Base-by-base conservation (phyloP, 139 green algal species). In the Chlorella sp. region DNA sequence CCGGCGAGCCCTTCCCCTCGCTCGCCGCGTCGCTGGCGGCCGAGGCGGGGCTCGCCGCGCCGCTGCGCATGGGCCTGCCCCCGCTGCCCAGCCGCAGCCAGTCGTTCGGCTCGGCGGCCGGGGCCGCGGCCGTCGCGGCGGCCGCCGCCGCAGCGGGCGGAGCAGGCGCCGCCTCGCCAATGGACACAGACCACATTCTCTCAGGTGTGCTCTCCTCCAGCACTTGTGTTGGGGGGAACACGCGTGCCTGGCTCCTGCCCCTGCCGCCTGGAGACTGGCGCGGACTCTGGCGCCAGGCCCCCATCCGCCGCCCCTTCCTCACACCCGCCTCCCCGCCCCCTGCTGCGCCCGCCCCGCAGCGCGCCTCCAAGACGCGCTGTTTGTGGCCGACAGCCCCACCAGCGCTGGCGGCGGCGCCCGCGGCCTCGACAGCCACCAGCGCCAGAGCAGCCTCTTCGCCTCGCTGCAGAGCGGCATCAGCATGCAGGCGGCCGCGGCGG, bases 341-440 rank as follows among this genome's bases (percentile, higher is more conserved):
- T n/a, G n/a, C n/a, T n/a, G n/a, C n/a, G n/a, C n/a, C n/a, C n/a
- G n/a, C n/a, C n/a, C n/a, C n/a, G n/a, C n/a, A n/a, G 38, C 51
- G 35, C 50, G 56, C 7, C 35, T 74, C 36, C 50, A 64, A n/a
- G 67, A 74, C 27, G 67, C 67, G 12, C 67, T 74, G 50, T 74
- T 74, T 51, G 67, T 74, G 21, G 67, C 50, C 45, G n/a, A 29
- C 42, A 19, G 42, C 36, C 58, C 19, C n/a, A 45, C 23, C 67
- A 21, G 50, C 17, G 35, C 67, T 45, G 27, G 8, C 67, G 27
- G 27, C 67, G 48, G n/a, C n/a, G n/a, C n/a, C n/a, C n/a, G n/a
- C n/a, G 36, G 36, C 61, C 61, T 50, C 38, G 33, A 23, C 53
- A 8, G 14, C 36, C n/a, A n/a, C 38, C 67, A 51, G 8, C 67